Base-by-base conservation (phyloP, 768 basidiomycete species). In the Fistulinella prunicolor region DNA sequence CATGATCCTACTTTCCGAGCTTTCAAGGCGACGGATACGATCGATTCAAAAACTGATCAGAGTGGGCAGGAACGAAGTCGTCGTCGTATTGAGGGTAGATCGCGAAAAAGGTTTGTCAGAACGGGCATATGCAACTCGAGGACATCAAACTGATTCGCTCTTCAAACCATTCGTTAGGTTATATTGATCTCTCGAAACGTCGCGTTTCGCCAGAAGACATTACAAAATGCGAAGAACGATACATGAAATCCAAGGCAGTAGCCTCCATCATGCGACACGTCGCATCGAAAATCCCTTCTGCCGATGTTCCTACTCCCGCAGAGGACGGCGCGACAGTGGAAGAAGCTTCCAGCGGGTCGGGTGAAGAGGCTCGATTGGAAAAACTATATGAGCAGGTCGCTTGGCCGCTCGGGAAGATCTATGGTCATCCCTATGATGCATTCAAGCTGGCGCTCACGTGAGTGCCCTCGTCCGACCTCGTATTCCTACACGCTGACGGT, bases 1-100 rank as follows among this genome's bases (percentile, higher is more conserved):
- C 57, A 99, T 99, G 96, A 99, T 99, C 58, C 73, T 98, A 12
- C 84, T 99, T n/a, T 96, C 96, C 3, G 96, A 98, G 66, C 85
- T 99, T 2, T 98, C 94, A 5, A 74, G 96, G 60, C 79, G 96
- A 61, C 95, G 95, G 62, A 99, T 99, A 61, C 73, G 95, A 57
- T 94, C 91, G 7, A 96, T 99, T 24, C 95, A 98, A 69, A 99
- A 98, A 68, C 81, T 99, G 49, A 99, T 99, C 67, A 29, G 94
- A 29, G 93, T 98, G 7, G 96, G 96, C 17, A 80, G 96, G 60
- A 99, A 99, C 67, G 95, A 98, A 65, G 95, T 97, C 52, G 96
- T 98, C 51, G 94, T 99, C 96, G n/a, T n/a, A n/a, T n/a, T n/a
- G n/a, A n/a, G n/a, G n/a, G n/a, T n/a, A n/a, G n/a, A n/a, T n/a